Base-by-base conservation (phyloP, 352 stramenopile genomes). In the Peronospora farinosa region DNA sequence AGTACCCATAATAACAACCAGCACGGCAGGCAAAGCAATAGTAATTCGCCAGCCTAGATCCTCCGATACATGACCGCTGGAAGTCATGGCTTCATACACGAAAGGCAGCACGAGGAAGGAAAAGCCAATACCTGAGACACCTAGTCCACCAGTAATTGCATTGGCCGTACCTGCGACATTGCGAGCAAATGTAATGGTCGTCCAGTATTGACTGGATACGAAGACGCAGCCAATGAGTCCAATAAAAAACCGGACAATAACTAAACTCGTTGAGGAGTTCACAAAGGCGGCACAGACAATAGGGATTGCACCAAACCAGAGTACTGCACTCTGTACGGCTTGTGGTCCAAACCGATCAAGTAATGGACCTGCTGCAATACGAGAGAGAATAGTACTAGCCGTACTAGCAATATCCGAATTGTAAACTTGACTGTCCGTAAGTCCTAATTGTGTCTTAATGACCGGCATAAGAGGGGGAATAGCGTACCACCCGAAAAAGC, bases 191-290 rank as follows among this genome's bases (percentile, higher is more conserved):
- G 97, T 98, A 61, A 90, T 74, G 42, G 79, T 92, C 0, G 90
- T 96, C 94, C 94, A 98, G 68, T 92, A 97, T 71, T 97, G 92
- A 39, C 80, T 94, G 43, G 88, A 88, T 10, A 98, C 92, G 63
- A 98, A 98, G 40, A 95, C 88, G 28, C 82, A 92, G 56, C 93
- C 94, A 12, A 96, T 83, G 57, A 97, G 66, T 27, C 94, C 95
- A 60, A 98, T 96, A 56, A 98, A 97, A 60, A 98, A 95, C 44
- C 94, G 86, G 27, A 98, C 70, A 41, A 96, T 65, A 17, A 86
- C 52, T 32, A 98, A 70, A 6, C 60, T 71, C 2, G 53, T 61
- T 1, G 85, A 65, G 30, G 59, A 92, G 15, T 85, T 83, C 6
- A 97, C 88, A 36, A 97, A 85, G 19, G 90, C 92, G 0, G 84